Evolutionary conservation across 805 yeast species (phyloP).

Genomic region (Starmerella floricola): DNA sequence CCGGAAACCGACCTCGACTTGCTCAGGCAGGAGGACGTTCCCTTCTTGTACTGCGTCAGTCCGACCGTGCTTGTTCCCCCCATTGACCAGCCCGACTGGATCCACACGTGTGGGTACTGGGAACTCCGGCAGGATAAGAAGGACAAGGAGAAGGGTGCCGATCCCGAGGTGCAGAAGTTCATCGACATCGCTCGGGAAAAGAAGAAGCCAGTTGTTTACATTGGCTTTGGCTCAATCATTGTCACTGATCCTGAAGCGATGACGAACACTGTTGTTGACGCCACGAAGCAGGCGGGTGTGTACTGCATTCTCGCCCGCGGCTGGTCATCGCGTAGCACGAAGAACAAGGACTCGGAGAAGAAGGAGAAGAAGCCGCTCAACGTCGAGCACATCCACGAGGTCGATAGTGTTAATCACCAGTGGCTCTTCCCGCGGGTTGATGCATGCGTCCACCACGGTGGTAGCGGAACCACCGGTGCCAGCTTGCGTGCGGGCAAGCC

Average conservation of each 20-base stretch:
- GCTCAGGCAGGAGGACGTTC: constrained; percentile 67
- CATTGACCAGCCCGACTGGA: constrained; percentile 88
- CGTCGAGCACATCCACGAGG: constrained; percentile 43
- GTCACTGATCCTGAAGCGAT: constrained; percentile 69
- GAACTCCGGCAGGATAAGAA: constrained; percentile 48
- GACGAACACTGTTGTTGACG: constrained; percentile 65
- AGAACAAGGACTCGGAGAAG: constrained; percentile 18
- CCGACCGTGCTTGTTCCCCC: constrained; percentile 86
- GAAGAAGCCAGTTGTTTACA: constrained; percentile 64
- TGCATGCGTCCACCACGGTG: constrained; percentile 96
- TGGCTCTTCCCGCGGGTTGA: constrained; percentile 85
- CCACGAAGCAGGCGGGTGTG: constrained; percentile 70
- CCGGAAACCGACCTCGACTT: constrained; percentile 57
- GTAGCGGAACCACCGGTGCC: constrained; percentile 94
- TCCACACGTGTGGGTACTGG: constrained; percentile 95
- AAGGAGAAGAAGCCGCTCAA: constrained; percentile 15
- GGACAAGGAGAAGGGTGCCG: constrained; percentile 38
- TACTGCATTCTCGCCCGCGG: constrained; percentile 84
- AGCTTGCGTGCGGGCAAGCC: constrained; percentile 77
- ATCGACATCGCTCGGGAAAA: constrained; percentile 48
- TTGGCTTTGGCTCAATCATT: constrained; percentile 93
- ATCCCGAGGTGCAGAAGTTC: constrained; percentile 44
- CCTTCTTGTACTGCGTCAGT: constrained; percentile 79
- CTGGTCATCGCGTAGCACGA: constrained; percentile 69
- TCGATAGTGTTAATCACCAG: constrained; percentile 78